Base-by-base conservation (phyloP, 371 early-diverging fungal species). In the Mucor racemosus region DNA sequence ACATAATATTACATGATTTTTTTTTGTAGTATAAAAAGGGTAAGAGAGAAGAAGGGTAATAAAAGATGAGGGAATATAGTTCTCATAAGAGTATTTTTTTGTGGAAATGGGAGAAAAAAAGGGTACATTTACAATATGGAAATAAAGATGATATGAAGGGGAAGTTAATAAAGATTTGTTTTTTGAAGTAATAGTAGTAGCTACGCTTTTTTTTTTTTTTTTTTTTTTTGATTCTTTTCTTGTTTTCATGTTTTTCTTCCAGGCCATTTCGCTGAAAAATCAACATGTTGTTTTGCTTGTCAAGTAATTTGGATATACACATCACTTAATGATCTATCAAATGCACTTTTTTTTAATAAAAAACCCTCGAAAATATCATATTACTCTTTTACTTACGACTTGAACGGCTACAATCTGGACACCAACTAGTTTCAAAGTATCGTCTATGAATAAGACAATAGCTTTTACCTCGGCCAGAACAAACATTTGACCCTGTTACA, bases 361-460 rank as follows among this genome's bases (percentile, higher is more conserved):
- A 50, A 50, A 21, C 17, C 50, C 26, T 26, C 26, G 3, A 26
- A 1, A 44, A 50, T 19, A 21, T 26, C 50, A 50, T 10, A 9
- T 17, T 50, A 17, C 4, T 21, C 4, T 26, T 11, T 4, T 31
- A 68, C 72, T 74, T 72, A 78, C 76, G 58, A 48, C 68, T 67
- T 53, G 71, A 67, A 13, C 79, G 71, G 34, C 73, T 72, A 61
- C 79, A 79, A 36, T 79, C 79, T 44, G 79, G 79, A 53, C 79
- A 79, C 76, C 73, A 80, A 56, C 76, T 76, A 44, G 77, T 80
- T 58, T 80, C 80, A 71, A 77, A 80, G 44, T 80, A 80, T 58
- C 76, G 68, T 65, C 74, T 65, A 62, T 80, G 80, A 44, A 77
- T 62, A 7, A 80, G 66, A 57, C 80, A 80, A 40, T 80, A 80